Percentiles rank a stretch among this genome's conserved stretches.
Evolutionary conservation across 768 basidiomycete genomes (phyloP).

Genomic region (Boletus insuetus): DNA sequence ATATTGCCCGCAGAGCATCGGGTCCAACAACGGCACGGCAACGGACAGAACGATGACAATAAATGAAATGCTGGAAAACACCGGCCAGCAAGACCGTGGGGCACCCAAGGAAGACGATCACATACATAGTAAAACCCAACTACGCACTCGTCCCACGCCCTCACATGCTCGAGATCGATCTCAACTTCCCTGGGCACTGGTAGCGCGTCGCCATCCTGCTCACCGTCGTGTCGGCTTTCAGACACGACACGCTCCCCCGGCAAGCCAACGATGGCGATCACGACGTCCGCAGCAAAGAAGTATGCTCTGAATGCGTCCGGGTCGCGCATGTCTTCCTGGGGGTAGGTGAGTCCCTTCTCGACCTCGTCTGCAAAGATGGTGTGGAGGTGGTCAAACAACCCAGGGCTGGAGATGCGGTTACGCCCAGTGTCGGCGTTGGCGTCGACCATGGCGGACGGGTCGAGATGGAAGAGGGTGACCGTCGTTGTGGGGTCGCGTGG

Average conservation of each 20-base stretch:
- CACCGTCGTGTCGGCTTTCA: neutral
- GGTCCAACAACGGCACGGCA: neutral
- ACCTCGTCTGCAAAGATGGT: conserved; percentile 69
- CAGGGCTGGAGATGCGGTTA: conserved; percentile 22
- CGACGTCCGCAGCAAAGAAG: conserved; percentile 75
- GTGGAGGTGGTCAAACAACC: conserved; percentile 60
- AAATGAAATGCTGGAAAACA: neutral
- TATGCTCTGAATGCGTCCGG: conserved; percentile 64
- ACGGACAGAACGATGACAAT: too few species aligned
- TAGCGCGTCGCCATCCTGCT: neutral
- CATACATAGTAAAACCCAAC: conserved; percentile 79
- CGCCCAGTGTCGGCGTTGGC: too few species aligned
- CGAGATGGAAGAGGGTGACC: conserved; percentile 38
- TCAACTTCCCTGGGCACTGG: conserved; percentile 14
- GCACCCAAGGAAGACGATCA: conserved; percentile 2
- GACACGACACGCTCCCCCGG: neutral
- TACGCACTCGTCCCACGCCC: conserved; percentile 64
- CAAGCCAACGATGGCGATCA: conserved; percentile 53
- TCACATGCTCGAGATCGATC: conserved; percentile 41
- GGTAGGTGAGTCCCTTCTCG: conserved; percentile 77
- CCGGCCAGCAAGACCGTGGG: neutral
- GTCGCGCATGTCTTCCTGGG: conserved; percentile 65
- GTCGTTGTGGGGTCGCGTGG: conserved; percentile 22
- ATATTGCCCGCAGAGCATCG: neutral
- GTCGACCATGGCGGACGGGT: conserved; percentile 21